phyloP scores from a whole-genome alignment of 345 rosid species.

The Ailanthus altissimus region DNA sequence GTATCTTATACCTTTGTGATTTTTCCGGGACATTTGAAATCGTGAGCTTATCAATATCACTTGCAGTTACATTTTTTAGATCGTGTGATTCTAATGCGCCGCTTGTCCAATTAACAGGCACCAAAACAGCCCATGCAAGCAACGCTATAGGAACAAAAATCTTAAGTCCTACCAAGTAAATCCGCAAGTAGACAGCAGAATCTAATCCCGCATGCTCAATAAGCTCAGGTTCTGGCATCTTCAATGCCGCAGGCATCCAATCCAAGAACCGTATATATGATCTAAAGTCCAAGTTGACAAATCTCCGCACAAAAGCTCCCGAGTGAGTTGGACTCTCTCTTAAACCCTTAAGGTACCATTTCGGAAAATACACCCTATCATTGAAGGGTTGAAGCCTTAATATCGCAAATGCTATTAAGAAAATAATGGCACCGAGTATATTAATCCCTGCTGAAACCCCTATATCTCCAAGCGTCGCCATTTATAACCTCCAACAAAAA shows the following conservation, averaged over 20 bases:
- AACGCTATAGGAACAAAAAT: constrained; percentile 77
- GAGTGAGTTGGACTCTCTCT: constrained; percentile 64
- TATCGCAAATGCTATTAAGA: constrained; percentile 76
- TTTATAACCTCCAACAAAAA: constrained; percentile 32
- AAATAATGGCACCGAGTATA: constrained; percentile 67
- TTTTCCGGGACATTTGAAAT: constrained; percentile 70
- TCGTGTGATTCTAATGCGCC: constrained; percentile 39
- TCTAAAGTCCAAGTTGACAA: constrained; percentile 72
- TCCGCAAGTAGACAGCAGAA: constrained; percentile 88
- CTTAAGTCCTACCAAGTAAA: constrained; percentile 92
- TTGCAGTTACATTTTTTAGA: constrained; percentile 60
- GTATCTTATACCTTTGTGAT: constrained; percentile 58
- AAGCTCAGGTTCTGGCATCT: constrained; percentile 95
- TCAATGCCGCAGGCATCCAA: constrained; percentile 94
- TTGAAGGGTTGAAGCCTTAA: constrained; percentile 91
- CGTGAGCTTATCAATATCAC: constrained; percentile 87
- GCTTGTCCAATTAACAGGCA: constrained; percentile 80
- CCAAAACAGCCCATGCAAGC: constrained; percentile 75
- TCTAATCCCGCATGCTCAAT: constrained; percentile 98
- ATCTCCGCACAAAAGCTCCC: constrained; percentile 54
- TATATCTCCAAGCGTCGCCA: constrained; percentile 93
- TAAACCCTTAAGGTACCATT: constrained; percentile 91
- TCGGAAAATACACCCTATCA: constrained; percentile 91
- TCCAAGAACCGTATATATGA: constrained; percentile 72
- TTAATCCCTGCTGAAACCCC: constrained; percentile 80